Conservation (phyloP, 1,139 yeast genomes). For the Lodderomyces pseudojiufengensis region DNA sequence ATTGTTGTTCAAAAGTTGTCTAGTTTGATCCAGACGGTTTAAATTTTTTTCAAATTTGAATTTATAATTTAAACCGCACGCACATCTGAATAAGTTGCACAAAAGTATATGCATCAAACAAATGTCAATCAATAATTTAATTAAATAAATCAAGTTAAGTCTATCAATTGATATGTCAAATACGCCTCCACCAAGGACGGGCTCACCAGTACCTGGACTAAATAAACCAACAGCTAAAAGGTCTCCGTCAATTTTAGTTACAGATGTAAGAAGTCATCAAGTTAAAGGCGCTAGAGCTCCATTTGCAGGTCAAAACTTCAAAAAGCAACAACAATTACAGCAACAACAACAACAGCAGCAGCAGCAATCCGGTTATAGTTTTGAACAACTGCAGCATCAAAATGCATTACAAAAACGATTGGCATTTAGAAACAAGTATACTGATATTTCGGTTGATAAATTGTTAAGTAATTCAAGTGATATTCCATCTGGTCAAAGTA, state of each 20-base stretch:
- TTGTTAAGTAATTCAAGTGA: conserved; percentile 74
- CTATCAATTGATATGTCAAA: background rate
- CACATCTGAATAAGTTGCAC: background rate
- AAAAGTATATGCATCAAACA: background rate
- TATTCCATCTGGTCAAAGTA: conserved; percentile 73
- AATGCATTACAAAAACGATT: conserved; percentile 25
- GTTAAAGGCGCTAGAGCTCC: conserved; percentile 71
- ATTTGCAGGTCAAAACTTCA: conserved; percentile 64
- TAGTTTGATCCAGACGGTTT: too few relatives aligned
- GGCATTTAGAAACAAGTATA: conserved; percentile 45
- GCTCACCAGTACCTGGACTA: conserved; percentile 7
- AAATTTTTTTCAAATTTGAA: background rate
- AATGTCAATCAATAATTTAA: background rate
- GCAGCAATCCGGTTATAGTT: conserved; percentile 14
- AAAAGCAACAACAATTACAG: conserved; percentile 34
- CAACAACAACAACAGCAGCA: conserved; percentile 15
- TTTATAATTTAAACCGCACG: background rate
- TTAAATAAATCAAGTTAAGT: too few relatives aligned
- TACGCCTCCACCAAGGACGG: conserved; percentile 5
- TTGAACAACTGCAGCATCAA: conserved; percentile 17
- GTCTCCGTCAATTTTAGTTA: conserved; percentile 89
- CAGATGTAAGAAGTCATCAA: conserved; percentile 70
- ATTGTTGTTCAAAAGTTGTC: too few relatives aligned
- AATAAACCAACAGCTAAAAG: conserved; percentile 71
- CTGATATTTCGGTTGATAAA: conserved; percentile 70